phyloP scores from a whole-genome alignment of 305 asterid genomes.

The Striga hermonthica region DNA sequence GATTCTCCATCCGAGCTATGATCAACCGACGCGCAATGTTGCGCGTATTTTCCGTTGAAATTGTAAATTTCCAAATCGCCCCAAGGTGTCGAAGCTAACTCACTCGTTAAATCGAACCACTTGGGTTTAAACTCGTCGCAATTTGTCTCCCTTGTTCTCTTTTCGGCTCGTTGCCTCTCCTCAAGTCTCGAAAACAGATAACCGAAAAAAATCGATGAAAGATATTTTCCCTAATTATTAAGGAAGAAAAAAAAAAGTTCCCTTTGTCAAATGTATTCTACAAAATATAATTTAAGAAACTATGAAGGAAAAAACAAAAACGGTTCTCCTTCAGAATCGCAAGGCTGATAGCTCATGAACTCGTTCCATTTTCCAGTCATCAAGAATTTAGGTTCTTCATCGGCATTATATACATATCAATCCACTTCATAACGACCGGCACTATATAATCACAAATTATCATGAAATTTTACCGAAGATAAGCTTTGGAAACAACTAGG shows the following conservation, averaged over 20 bases:
- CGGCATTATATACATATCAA: slow-evolving; percentile 56
- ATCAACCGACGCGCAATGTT: slow-evolving; percentile 19
- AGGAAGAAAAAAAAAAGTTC: no score
- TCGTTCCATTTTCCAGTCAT: slow-evolving; percentile 70
- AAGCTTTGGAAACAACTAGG: no score
- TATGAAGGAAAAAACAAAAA: no score
- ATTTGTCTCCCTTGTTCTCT: slow-evolving; percentile 31
- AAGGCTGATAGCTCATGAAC: slow-evolving; percentile 53
- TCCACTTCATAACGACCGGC: slow-evolving; percentile 70
- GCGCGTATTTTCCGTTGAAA: slow-evolving; percentile 25
- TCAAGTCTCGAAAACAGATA: slow-evolving; percentile 27
- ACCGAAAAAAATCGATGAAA: no score
- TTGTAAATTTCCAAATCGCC: slow-evolving; percentile 31
- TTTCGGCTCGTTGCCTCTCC: slow-evolving; percentile 33
- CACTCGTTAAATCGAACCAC: slow-evolving; percentile 32
- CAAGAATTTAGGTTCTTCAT: slow-evolving; percentile 60
- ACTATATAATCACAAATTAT: slow-evolving; percentile 31
- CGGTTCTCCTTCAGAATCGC: slow-evolving; percentile 70
- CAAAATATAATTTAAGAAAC: no score
- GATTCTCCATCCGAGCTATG: slow-evolving; percentile 29
- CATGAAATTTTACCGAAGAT: no score
- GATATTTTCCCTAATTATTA: no score
- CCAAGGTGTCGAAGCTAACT: slow-evolving; percentile 29
- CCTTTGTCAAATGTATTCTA: no score
- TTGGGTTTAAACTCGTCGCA: slow-evolving; percentile 28